Base-by-base conservation (phyloP, 2,329 filamentous ascomycete species). In the Pyricularia sp. region DNA sequence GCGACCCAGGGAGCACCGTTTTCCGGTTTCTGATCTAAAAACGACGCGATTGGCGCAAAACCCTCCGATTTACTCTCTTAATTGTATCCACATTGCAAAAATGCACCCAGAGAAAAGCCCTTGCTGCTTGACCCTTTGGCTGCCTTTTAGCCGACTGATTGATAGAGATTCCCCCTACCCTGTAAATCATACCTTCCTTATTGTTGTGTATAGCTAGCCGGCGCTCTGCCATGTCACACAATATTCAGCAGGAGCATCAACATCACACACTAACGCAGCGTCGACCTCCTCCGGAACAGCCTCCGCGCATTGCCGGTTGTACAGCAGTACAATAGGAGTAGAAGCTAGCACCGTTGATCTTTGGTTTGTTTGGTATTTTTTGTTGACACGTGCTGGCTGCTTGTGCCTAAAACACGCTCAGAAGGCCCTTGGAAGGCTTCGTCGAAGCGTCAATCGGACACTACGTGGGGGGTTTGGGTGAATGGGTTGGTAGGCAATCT, bases 21-120 rank as follows among this genome's bases (percentile, higher is more conserved):
- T 50, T 61, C 58, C 58, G 58, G 58, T 61, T 61, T 61, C 58
- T 61, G 58, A 61, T 61, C 58, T 61, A 61, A 61, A 61, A 61
- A 26, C 58, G 58, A 61, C n/a, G n/a, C n/a, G 25, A 61, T 26
- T 23, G 58, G 58, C 58, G 58, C 23, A 61, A n/a, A n/a, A 61
- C n/a, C n/a, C 58, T 26, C n/a, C 58, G n/a, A 12, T 26, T 26
- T 12, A 61, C 58, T 12, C 23, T 12, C 10, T 14, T 26, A 26
- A 5, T 12, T 25, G 58, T 61, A 61, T 26, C 25, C 58, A 23
- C 58, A 61, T 61, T 26, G 58, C 23, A 61, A 59, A 59, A 61
- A 61, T 61, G 23, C 58, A 61, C 17, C 4, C 2, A n/a, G 17
- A 50, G 6, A 50, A n/a, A 5, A 50, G 42, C 20, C 20, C 33